Conservation (phyloP, 2,329 filamentous ascomycete genomes). For the Cordyceps tenuipes region DNA sequence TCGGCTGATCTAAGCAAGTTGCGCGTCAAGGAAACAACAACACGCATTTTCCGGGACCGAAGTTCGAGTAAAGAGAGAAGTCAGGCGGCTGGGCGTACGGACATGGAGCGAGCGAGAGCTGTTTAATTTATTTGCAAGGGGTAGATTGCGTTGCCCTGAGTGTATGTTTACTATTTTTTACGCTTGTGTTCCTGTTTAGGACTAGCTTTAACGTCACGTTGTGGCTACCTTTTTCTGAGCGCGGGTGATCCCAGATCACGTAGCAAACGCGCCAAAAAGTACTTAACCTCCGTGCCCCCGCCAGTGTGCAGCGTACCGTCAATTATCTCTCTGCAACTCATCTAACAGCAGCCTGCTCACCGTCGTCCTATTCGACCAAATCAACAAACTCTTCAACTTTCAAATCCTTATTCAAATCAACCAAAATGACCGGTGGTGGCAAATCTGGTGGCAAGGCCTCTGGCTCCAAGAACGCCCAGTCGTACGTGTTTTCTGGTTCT, state of each 20-base stretch:
- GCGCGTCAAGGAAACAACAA: not conserved
- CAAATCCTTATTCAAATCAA: constrained; percentile 27
- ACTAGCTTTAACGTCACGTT: constrained; percentile 24
- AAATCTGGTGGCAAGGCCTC: constrained; percentile 99
- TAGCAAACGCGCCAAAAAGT: constrained; percentile 42
- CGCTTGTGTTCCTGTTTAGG: constrained; percentile 25
- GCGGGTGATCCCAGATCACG: constrained; percentile 44
- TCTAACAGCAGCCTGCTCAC: constrained; percentile 19
- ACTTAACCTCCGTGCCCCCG: constrained; percentile 45
- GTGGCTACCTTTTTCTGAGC: constrained; percentile 14
- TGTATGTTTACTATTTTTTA: constrained; percentile 21
- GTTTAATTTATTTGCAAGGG: constrained; percentile 7
- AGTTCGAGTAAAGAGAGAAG: not conserved
- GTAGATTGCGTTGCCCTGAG: not conserved
- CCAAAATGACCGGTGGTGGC: constrained; percentile 99
- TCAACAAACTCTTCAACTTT: constrained; percentile 16
- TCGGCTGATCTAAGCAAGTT: not conserved
- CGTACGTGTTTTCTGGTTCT: constrained; percentile 55
- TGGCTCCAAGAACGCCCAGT: constrained; percentile 98
- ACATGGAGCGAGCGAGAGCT: not conserved
- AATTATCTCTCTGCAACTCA: constrained; percentile 31
- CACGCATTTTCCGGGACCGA: not conserved
- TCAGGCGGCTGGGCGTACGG: not conserved
- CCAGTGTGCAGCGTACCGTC: constrained; percentile 28
- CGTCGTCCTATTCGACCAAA: constrained; percentile 11